A percentile compares a stretch with the other conserved stretches of the same genome.
These are phyloP conservation scores for Talaromyces liani DNA, from an alignment of 495 filamentous ascomycete genomes.

Conservation along the genomic window DNA sequence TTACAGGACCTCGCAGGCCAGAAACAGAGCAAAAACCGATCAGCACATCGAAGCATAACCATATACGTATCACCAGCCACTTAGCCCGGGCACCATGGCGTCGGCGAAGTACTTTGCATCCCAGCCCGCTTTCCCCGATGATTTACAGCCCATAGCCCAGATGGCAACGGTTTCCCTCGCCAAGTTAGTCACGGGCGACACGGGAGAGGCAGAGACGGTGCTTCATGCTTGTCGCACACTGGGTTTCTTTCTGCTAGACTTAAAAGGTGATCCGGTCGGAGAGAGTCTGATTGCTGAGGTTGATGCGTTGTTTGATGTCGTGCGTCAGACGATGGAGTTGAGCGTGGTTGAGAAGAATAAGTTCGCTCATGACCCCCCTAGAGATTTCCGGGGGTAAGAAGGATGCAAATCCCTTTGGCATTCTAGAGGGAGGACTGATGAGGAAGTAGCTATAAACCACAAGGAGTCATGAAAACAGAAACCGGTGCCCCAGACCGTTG, in stretches of 20 bases:
- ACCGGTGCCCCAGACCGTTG: conserved; percentile 11
- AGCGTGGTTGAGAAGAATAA: background rate
- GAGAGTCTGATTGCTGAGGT: background rate
- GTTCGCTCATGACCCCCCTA: background rate
- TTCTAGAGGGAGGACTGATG: background rate
- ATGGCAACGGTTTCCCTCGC: background rate
- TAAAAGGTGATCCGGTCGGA: background rate
- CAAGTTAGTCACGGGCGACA: background rate
- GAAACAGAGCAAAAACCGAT: background rate
- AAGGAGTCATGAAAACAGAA: conserved; percentile 12
- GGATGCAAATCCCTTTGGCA: background rate
- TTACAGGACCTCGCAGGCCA: background rate
- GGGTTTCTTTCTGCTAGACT: conserved; percentile 1
- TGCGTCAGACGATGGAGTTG: background rate
- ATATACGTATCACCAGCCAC: too few relatives aligned
- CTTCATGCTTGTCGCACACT: background rate
- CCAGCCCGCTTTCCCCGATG: background rate
- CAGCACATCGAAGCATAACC: background rate
- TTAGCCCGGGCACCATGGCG: background rate
- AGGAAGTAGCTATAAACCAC: conserved; percentile 11
- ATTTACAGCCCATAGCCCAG: conserved; percentile 2
- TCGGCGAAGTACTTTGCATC: background rate
- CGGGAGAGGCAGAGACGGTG: background rate
- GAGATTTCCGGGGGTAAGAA: background rate
- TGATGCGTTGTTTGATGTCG: background rate